Evolutionary conservation across 768 basidiomycete genomes (phyloP).

Genomic region (Hericium erinaceus): DNA sequence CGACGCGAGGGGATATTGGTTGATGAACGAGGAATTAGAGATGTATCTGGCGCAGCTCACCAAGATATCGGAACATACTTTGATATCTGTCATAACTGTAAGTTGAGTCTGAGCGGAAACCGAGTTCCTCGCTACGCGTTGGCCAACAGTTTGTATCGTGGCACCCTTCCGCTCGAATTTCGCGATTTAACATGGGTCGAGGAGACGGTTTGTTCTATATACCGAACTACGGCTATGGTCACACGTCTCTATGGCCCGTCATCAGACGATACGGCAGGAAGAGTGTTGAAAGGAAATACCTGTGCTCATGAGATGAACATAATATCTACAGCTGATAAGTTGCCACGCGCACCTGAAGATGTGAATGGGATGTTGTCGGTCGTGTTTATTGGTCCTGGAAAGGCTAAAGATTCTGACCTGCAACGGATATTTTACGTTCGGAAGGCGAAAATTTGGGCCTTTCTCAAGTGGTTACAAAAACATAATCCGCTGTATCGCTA

Average conservation of each 20-base stretch:
- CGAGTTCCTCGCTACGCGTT: neutral
- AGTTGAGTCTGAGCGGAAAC: too few species aligned
- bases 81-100: too few species aligned
- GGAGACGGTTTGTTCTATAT: constrained; percentile 15
- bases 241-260: constrained; percentile 20
- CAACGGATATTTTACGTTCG: constrained; percentile 16
- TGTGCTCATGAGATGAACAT: constrained; percentile 28
- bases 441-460: constrained; percentile 18
- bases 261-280: constrained; percentile 16
- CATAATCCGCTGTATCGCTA: constrained; percentile 17
- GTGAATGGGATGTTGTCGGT: constrained; percentile 19
- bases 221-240: constrained; percentile 21
- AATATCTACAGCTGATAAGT: constrained; percentile 19
- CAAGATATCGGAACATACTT: too few species aligned
- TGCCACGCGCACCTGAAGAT: constrained; percentile 21
- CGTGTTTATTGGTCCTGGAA: constrained; percentile 22
- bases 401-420: constrained; percentile 11
- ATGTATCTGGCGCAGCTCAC: too few species aligned
- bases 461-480: constrained; percentile 17
- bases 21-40: neutral
- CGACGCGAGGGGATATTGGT: neutral
- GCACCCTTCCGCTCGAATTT: constrained; percentile 15
- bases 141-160: neutral
- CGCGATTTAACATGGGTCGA: constrained; percentile 11
- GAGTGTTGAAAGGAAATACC: constrained; percentile 25